These are phyloP conservation scores for Pleurotus sapidus DNA, from an alignment of 768 basidiomycete species.

Conservation along the genomic window DNA sequence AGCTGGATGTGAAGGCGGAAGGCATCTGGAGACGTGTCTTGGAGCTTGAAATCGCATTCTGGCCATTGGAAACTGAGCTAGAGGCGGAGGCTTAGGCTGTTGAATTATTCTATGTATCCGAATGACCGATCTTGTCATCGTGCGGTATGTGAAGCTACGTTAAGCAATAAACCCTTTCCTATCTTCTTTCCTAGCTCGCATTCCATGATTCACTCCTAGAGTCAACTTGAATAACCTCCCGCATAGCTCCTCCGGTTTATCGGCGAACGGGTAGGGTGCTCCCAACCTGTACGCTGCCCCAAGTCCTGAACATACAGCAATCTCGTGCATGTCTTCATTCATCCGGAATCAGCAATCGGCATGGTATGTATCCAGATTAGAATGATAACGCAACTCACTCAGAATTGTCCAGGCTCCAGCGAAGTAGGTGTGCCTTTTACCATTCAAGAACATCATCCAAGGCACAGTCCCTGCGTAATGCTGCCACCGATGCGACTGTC, in stretches of 20 bases:
- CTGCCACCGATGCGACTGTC: slow-evolving; percentile 44
- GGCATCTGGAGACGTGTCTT: slow-evolving; percentile 55
- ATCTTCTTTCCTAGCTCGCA: slow-evolving; percentile 16
- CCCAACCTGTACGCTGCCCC: slow-evolving; percentile 35
- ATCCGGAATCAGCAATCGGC: not conserved
- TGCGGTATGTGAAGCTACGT: not conserved
- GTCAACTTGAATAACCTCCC: slow-evolving; percentile 26
- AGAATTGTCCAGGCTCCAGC: slow-evolving; percentile 36
- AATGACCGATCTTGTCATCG: too few relatives aligned
- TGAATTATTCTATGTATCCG: too few relatives aligned
- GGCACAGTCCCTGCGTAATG: slow-evolving; percentile 35
- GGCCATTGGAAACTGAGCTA: slow-evolving; percentile 44
- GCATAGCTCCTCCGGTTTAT: slow-evolving; percentile 23
- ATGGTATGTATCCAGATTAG: not conserved
- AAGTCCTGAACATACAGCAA: slow-evolving; percentile 35
- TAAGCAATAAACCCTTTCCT: slow-evolving; percentile 15
- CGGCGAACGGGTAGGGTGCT: slow-evolving; percentile 32
- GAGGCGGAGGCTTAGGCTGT: not conserved
- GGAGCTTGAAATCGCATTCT: slow-evolving; percentile 60
- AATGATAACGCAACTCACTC: slow-evolving; percentile 17
- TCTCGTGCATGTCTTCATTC: slow-evolving; percentile 32
- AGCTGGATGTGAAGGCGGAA: slow-evolving; percentile 36
- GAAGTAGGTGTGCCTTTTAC: slow-evolving; percentile 31
- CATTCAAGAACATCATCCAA: slow-evolving; percentile 36
- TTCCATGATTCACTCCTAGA: slow-evolving; percentile 21